Base-by-base conservation (phyloP, 768 basidiomycete species). In the Trichaptum fuscoviolaceum region DNA sequence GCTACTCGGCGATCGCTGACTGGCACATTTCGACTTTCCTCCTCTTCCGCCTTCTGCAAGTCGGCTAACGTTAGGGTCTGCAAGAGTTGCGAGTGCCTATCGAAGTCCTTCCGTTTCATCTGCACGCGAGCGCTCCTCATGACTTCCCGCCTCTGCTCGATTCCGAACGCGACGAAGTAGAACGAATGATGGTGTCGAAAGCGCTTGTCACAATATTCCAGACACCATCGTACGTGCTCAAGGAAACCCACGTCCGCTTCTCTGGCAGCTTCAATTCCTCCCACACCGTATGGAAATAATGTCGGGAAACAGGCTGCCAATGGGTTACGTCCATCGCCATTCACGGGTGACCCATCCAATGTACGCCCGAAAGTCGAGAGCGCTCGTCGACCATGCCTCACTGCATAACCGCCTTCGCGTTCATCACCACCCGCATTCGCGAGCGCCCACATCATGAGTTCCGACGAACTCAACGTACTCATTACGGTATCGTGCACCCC, bases 161-260 rank as follows among this genome's bases (percentile, higher is more conserved):
- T 77, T 63, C 76, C 81, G 65, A 81, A 81, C 0, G 74, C 78
- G 26, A 79, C 66, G 35, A 81, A 76, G 0, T 78, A 72, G 67
- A 81, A 82, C 23, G 74, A 66, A 1, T 69, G 10, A 65, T 82
- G 79, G 0, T n/a, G 66, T 66, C 81, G 81, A 70, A 82, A 82
- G 0, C 75, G 68, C 59, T 78, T 78, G 64, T 81, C 80, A 64
- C 77, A 73, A 67, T 80, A 81, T 75, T 78, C 74, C 0, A 82
- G 67, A 0, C 78, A 61, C 18, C 69, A 58, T 25, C 66, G 64
- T 24, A 76, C 77, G 57, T 79, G 77, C 35, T 61, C 23, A 18
- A 34, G 5, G 17, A 35, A 67, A 42, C 23, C 26, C 25, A 23
- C 8, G 20, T 34, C 26, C 9, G 2, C 35, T 8, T 18, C 27